Evolutionary conservation across 176 grass and related monocot species (phyloP), one percentile per base, ranked within the genome.

Genomic region (Bolboschoenus planiculmis): DNA sequence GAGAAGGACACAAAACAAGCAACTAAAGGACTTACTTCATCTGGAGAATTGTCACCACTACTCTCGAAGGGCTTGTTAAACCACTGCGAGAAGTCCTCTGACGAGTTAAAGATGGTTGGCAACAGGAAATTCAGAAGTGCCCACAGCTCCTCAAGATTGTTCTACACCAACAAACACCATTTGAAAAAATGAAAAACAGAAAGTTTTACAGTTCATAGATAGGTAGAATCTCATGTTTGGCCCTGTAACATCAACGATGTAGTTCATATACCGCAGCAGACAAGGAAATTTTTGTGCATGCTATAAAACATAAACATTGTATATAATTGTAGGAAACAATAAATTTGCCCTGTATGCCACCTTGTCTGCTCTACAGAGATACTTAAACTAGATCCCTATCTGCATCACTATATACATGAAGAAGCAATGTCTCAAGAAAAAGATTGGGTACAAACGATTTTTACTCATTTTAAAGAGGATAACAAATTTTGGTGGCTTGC

Each of bases 41-140:
- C 96, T 11, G 89, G 80, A 83, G 89, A 90, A 85, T 87, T 99
- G 84, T 99, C 96, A 59, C 86, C 89, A 81, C 79, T 91, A 65
- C 92, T 79, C 86, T 95, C 92, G 78, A 99, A 99, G 85, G 96
- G 96, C 86, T 99, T 95, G 86, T 99, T 99, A 85, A 99, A 99
- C 96, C 96, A 99, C 81, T 99, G 93, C 51, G 96, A 99, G 55
- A 99, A 99, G 76, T 99, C 96, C 68, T 95, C 96, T 48, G 96
- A 99, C 27, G 96, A 99, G 88, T 99, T 99, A 85, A 99, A 99
- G 82, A 99, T 93, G 91, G 81, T 89, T n/a, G 96, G 96, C 75
- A 99, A 87, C 63, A 99, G 74, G 74, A 99, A 99, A 79, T 99
- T 99, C 75, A 99, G 60, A 90, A 99, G 96, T 81, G 96, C 96